These are phyloP conservation scores for Mortierella sp. DNA, from an alignment of 371 early-diverging fungal species.

Conservation along the genomic window DNA sequence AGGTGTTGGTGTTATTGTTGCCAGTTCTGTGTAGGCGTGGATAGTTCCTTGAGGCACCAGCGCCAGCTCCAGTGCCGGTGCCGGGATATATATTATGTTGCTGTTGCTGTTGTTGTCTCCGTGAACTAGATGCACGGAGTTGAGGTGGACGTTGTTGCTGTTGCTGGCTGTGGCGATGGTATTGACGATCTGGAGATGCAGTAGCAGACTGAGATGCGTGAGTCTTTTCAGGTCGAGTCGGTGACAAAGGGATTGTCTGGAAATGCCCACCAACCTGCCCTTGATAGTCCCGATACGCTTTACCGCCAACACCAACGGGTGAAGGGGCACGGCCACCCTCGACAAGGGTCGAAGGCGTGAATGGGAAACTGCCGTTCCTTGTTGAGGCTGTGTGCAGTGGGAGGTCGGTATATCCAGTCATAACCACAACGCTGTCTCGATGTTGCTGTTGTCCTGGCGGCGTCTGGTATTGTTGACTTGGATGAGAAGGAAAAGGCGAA, in stretches of 20 bases:
- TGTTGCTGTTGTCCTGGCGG: constrained; percentile 4
- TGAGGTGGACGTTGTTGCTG: constrained; percentile 9
- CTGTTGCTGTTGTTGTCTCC: constrained; percentile 15
- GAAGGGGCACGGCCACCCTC: constrained; percentile 9
- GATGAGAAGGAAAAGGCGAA: not conserved
- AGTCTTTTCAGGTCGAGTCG: not conserved
- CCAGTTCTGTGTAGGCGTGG: constrained; percentile 8
- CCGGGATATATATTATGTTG: not conserved
- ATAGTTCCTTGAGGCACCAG: not conserved
- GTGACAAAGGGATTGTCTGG: constrained; percentile 22
- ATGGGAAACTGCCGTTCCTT: constrained; percentile 12
- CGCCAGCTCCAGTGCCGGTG: not conserved
- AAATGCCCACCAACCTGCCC: not conserved
- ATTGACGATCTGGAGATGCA: not conserved
- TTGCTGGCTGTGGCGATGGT: not conserved
- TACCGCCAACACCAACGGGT: not conserved
- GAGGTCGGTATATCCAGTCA: not conserved
- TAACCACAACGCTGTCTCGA: not conserved
- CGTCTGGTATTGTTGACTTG: not conserved
- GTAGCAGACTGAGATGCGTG: not conserved
- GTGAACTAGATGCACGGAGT: constrained; percentile 11
- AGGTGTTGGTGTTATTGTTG: not conserved
- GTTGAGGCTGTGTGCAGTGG: constrained; percentile 6
- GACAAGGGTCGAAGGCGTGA: constrained; percentile 39
- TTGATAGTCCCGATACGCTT: not conserved